Conservation (phyloP, 2,329 filamentous ascomycete genomes). For the Sphaerulina musiva region DNA sequence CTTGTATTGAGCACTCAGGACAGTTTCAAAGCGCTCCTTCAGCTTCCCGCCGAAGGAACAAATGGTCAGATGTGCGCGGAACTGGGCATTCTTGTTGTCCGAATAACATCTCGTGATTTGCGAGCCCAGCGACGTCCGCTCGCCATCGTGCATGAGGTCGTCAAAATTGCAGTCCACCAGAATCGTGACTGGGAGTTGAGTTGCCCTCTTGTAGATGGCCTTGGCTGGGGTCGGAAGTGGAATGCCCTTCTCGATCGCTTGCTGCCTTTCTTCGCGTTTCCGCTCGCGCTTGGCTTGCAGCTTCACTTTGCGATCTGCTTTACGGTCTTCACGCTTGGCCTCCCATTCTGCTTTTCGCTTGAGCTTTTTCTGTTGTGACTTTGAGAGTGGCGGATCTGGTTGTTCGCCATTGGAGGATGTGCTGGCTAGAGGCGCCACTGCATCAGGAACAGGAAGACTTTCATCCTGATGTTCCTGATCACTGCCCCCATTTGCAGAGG, state of each 20-base stretch:
- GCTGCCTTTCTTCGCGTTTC: constrained; percentile 34
- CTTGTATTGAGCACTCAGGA: constrained; percentile 63
- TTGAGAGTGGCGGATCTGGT: constrained; percentile 56
- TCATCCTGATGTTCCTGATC: neutral
- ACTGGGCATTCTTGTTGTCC: constrained; percentile 67
- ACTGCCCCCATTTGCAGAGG: neutral
- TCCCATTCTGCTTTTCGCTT: constrained; percentile 70
- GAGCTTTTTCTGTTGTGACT: constrained; percentile 78
- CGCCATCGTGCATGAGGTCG: constrained; percentile 77
- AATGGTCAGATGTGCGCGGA: constrained; percentile 65
- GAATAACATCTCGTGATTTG: constrained; percentile 87
- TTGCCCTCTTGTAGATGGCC: constrained; percentile 6
- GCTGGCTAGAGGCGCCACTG: neutral
- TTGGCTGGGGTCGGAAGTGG: constrained; percentile 5
- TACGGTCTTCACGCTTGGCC: constrained; percentile 55
- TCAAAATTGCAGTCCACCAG: constrained; percentile 92
- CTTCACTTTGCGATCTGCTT: constrained; percentile 54
- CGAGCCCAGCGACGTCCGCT: constrained; percentile 71
- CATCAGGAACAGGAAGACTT: constrained; percentile 1
- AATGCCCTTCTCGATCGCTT: constrained; percentile 18
- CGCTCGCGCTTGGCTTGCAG: constrained; percentile 48
- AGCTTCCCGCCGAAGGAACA: constrained; percentile 71
- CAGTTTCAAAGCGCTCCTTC: constrained; percentile 70
- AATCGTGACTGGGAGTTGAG: constrained; percentile 63
- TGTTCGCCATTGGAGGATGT: neutral